These are phyloP conservation scores for Cymbidium sinense DNA, from an alignment of 106 monocot genomes.

Conservation along the genomic window DNA sequence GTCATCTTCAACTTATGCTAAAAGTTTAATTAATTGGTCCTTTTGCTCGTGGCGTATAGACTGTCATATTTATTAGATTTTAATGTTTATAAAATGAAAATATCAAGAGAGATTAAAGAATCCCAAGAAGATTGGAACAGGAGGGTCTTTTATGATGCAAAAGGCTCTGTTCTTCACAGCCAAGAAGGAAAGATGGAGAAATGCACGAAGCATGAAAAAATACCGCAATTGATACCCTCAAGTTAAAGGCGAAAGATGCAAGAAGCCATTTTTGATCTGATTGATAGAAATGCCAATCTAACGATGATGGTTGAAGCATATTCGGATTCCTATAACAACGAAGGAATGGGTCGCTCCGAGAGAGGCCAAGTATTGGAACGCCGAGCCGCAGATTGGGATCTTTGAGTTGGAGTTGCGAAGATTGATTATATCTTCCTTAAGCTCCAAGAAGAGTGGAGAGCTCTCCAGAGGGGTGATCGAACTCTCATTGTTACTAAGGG, in stretches of 20 bases:
- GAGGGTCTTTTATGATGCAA: conserved; percentile 46
- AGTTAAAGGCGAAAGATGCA: conserved; percentile 47
- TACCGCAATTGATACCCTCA: conserved; percentile 31
- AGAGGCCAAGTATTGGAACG: conserved; percentile 42
- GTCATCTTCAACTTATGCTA: no score
- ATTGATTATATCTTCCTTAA: conserved; percentile 66
- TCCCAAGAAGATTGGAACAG: conserved; percentile 42
- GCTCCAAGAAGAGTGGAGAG: conserved; percentile 51
- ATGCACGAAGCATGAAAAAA: conserved; percentile 22
- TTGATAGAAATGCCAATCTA: conserved; percentile 40
- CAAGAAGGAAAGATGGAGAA: conserved; percentile 55
- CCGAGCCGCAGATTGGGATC: conserved; percentile 49
- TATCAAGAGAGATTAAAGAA: conserved; percentile 16
- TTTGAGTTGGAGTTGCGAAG: conserved; percentile 77
- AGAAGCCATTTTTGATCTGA: conserved; percentile 34
- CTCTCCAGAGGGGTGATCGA: conserved; percentile 9
- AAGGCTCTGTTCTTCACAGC: conserved; percentile 34
- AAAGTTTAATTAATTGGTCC: no score
- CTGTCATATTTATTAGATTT: no score
- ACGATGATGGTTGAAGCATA: conserved; percentile 37
- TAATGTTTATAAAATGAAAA: conserved; percentile 40
- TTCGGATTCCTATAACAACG: conserved; percentile 4
- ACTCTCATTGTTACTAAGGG: conserved; percentile 11
- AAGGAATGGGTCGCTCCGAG: conserved; percentile 14
- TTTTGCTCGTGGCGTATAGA: no score